Base-by-base conservation (phyloP, 2,329 filamentous ascomycete genomes). In the Fusarium sp. region DNA sequence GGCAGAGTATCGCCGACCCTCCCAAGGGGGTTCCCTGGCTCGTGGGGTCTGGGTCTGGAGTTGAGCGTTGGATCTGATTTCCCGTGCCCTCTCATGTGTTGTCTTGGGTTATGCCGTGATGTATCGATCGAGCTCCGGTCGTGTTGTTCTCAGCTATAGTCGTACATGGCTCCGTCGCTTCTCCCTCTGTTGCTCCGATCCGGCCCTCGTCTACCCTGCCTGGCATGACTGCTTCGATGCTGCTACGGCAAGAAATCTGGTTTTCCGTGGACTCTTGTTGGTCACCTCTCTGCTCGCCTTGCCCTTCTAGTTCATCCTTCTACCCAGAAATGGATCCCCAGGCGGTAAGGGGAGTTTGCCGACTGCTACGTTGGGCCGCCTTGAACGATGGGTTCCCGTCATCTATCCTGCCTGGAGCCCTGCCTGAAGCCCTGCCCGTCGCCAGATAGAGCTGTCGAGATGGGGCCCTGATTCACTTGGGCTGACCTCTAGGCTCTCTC, bases 21-120 rank as follows among this genome's bases (percentile, higher is more conserved):
- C 63, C 63, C 65, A 71, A 70, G 68, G 63, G 61, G 68, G 63
- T 57, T 62, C 71, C 71, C 65, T 69, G 64, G 37, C 45, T 37
- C 43, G 65, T 68, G n/a, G 56, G 40, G 56, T 32, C 25, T 30
- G 56, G 40, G 56, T 32, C 25, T 30, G 56, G 65, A 63, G 59
- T 66, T 45, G 33, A 67, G 58, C 62, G 62, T 63, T 62, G 54
- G 37, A 75, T 74, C 62, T 69, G 65, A 58, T 64, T 70, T 66
- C 27, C 47, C 11, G 10, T 12, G 17, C 27, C 27, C 17, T 57
- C 63, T 73, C 71, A 57, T 73, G 61, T 65, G 72, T 54, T 75
- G 65, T 62, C 37, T 32, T 69, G 47, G 37, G 33, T 38, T 65
- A 59, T 73, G 65, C 47, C 40, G 62, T 74, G 72, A 67, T 67